Base-by-base conservation (phyloP, 495 filamentous ascomycete genomes). In the Tuber borchii region DNA sequence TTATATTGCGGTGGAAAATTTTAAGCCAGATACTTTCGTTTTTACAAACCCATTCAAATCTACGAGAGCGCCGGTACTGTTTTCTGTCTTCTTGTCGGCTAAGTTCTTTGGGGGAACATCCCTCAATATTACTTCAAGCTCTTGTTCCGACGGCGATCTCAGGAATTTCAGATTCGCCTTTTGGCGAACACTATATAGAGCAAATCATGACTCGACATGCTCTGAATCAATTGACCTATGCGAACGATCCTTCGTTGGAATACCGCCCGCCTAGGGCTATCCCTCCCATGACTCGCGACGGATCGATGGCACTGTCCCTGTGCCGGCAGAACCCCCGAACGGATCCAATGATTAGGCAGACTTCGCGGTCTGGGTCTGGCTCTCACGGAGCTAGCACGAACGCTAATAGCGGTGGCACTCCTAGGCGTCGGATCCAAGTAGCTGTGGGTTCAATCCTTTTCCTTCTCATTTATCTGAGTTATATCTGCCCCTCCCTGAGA, bases 401-500 rank as follows among this genome's bases (percentile, higher is more conserved):
- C 42, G 51, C 51, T 46, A 79, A 46, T 69, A 73, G 44, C 45
- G 51, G 71, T 22, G 73, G 72, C 26, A 71, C 73, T 37, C 81
- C 81, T 70, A 71, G 81, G 44, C 78, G 81, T 17, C 74, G 81
- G 37, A 83, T 83, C 43, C 78, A 79, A 70, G 81, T 83, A 65
- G 81, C 81, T 78, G 81, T 83, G 76, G 75, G 81, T 83, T 71
- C 73, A 44, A 20, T 39, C 39, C n/a, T 70, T 44, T 46, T 46
- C 71, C 40, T 43, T 71, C 42, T 20, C 69, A 70, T 70, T 39
- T 65, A 34, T 65, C 56, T 34, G 26, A 65, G 56, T 19, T 65
- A 31, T 65, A 7, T 65, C 16, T 34, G 26, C 56, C 51, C 1
- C 22, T 7, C 56, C 14, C 56, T 0, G 31, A 26, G 56, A 19